Base-by-base conservation (phyloP, 1,139 yeast species). In the Candida buenavistaensis region DNA sequence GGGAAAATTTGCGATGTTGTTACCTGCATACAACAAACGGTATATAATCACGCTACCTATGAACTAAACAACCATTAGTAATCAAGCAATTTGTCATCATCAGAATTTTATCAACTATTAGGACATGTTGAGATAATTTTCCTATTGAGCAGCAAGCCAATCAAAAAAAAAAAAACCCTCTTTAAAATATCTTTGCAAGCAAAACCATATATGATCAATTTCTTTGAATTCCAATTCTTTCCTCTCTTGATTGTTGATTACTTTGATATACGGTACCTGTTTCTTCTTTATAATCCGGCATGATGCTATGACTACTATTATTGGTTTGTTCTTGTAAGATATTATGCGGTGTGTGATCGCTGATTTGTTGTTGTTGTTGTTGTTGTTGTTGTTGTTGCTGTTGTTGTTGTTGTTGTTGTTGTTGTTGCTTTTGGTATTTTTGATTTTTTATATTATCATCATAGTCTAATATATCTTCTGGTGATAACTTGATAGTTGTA, bases 391-490 rank as follows among this genome's bases (percentile, higher is more conserved):
- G 27, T 21, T 26, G 28, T 11, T 33, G 37, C 20, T 35, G 38
- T 16, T 38, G 44, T 24, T 28, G 35, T 16, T 30, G 32, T 23
- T 37, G 37, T n/a, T 29, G 33, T 10, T 37, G 38, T 25, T 33
- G 39, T 26, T 40, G 40, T 23, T 39, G 35, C 23, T 39, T 30
- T 16, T 34, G 26, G 20, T 35, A 27, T 32, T 37, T 35, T 28
- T 35, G 39, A 14, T 36, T 41, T 29, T 41, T 35, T 13, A 54
- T 28, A 14, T 44, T 43, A 38, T 80, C 84, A 42, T 81, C 87
- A 44, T 77, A 80, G 35, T 72, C 80, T 41, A 75, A 61, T 2
- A 82, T 70, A 43, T 81, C 88, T 42, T 80, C 86, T 1, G 83
- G 82, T 0, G 84, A 79, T 35, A 82, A 69, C 42, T 69, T 70